Base-by-base conservation (phyloP, 169 alveolate species). In the Plasmodium vivax region DNA sequence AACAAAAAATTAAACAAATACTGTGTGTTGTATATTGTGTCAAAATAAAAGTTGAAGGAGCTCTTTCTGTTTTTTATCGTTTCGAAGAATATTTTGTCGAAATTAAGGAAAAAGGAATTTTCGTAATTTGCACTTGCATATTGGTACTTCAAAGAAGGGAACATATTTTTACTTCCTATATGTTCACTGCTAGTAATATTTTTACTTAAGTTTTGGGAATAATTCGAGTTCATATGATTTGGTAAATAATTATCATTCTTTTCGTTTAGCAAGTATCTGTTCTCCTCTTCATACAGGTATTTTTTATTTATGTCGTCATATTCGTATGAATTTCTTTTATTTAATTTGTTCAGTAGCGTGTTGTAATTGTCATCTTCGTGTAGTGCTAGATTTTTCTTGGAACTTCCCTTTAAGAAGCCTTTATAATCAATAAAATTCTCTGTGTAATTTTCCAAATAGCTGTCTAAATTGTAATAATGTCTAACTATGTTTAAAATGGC, bases 41-140 rank as follows among this genome's bases (percentile, higher is more conserved):
- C 95, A 92, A 92, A 92, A 92, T 92, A 92, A 92, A 92, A 92
- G 83, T 92, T 92, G 83, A 82, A 92, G 75, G 95, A 92, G 77
- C 95, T 92, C 41, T 92, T 92, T 92, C 82, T 92, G 62, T 92
- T 92, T 92, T 92, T 92, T 45, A 92, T 74, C 56, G 95, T 92
- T 83, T 92, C 95, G 83, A 82, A 92, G 62, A 92, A 92, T 41
- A 92, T 92, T 82, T 92, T 92, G 84, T 92, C 95, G 58, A 92
- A 92, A 82, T 92, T 92, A 16, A 82, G 92, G 51, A 82, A 92
- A 81, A 92, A 81, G 56, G 92, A 92, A 92, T 92, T 92, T 92
- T 92, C 95, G 71, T 92, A 92, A 92, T 72, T 92, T 82, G 92
- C 92, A 41, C 73, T 81, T 81, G 92, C 92, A 51, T 92, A 92